A percentile compares a stretch with the other conserved stretches of the same genome.
Evolutionary conservation across 306 rosid species (phyloP).

Genomic region (Fragaria vesca): DNA sequence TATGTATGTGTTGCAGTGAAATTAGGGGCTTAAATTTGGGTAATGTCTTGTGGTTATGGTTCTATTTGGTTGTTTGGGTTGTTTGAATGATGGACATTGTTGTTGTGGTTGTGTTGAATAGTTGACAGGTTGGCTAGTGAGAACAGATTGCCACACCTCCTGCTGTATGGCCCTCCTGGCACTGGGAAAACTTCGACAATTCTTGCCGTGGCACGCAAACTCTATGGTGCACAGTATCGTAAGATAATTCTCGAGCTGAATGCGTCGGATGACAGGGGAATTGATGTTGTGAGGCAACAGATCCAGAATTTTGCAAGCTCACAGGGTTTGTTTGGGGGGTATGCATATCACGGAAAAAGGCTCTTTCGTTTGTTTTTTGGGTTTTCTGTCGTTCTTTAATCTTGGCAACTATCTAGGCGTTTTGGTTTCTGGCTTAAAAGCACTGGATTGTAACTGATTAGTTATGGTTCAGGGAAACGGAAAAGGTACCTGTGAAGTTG

Average conservation of each 20-base stretch:
- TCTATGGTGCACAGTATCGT: slow-evolving; percentile 68
- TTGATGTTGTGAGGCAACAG: slow-evolving; percentile 89
- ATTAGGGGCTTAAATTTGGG: background rate
- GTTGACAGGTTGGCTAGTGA: slow-evolving; percentile 88
- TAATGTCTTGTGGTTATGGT: background rate
- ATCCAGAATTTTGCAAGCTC: slow-evolving; percentile 96
- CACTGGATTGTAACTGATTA: slow-evolving; percentile 19
- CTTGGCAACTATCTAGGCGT: background rate
- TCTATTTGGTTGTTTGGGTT: background rate
- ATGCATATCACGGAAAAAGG: background rate
- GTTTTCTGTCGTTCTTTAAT: background rate
- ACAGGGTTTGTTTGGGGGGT: slow-evolving; percentile 93
- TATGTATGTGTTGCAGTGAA: background rate
- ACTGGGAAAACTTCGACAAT: slow-evolving; percentile 95
- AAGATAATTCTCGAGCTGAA: slow-evolving; percentile 91
- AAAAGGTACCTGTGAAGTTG: slow-evolving; percentile 76
- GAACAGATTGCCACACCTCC: slow-evolving; percentile 90
- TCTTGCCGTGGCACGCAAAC: slow-evolving; percentile 89
- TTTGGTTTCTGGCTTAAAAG: slow-evolving; percentile 13
- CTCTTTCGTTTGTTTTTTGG: background rate
- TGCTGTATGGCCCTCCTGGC: slow-evolving; percentile 94
- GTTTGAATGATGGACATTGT: slow-evolving; percentile 7
- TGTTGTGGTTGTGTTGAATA: slow-evolving; percentile 30
- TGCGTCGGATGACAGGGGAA: slow-evolving; percentile 96
- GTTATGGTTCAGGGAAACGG: slow-evolving; percentile 34